Percentiles rank a stretch among this genome's conserved stretches.
Evolutionary conservation across 2,329 filamentous ascomycete genomes (phyloP).

Genomic region (Fusarium verrucosum): DNA sequence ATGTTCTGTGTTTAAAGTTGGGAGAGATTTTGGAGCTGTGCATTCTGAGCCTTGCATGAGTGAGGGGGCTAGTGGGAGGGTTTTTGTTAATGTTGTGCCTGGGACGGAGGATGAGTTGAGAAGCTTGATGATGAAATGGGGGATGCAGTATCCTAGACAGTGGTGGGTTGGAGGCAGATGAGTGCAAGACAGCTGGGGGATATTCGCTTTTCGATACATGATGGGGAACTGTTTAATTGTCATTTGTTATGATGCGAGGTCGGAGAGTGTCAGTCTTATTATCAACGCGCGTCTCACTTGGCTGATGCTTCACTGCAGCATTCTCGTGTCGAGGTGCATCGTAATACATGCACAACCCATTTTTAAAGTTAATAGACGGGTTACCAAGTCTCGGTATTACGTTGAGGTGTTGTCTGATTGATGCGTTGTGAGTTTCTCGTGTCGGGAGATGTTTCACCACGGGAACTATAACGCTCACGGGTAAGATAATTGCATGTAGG

Average conservation of each 20-base stretch:
- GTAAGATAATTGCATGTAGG: too few relatives aligned
- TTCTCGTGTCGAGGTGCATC: not conserved
- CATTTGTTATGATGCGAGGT: not conserved
- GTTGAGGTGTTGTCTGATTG: too few relatives aligned
- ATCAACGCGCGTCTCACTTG: not conserved
- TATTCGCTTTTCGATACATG: not conserved
- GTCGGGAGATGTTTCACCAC: not conserved
- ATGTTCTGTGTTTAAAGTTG: constrained; percentile 55
- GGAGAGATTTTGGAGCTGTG: constrained; percentile 52
- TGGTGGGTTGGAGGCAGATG: constrained; percentile 31
- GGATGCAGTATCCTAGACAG: constrained; percentile 51
- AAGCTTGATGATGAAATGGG: constrained; percentile 48
- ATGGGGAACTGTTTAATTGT: not conserved
- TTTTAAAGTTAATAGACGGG: not conserved
- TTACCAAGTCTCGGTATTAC: not conserved
- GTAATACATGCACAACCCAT: not conserved
- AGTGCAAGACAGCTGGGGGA: not conserved
- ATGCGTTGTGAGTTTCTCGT: not conserved
- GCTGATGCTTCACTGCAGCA: not conserved
- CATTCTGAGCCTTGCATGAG: constrained; percentile 55
- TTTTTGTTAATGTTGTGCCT: constrained; percentile 53
- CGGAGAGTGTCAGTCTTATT: not conserved
- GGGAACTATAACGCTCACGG: not conserved
- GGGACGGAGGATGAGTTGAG: constrained; percentile 49
- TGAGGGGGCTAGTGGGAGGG: constrained; percentile 35